phyloP scores from a whole-genome alignment of 2,329 filamentous ascomycete genomes.

The Bipolaris cookei region DNA sequence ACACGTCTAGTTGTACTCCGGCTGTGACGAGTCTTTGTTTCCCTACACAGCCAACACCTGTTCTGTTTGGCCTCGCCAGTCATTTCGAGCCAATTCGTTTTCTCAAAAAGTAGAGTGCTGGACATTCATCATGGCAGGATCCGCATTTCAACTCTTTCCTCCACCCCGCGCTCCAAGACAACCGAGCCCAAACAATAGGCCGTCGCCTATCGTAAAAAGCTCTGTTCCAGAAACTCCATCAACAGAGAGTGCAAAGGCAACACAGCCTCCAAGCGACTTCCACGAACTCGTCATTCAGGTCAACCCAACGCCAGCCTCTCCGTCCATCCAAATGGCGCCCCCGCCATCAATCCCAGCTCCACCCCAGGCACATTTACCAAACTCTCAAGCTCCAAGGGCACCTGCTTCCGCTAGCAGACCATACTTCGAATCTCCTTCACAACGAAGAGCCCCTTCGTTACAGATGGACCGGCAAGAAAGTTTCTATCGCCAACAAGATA shows the following conservation, averaged over 20 bases:
- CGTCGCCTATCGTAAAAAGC: constrained; percentile 33
- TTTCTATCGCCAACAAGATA: constrained; percentile 28
- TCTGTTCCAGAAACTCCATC: constrained; percentile 39
- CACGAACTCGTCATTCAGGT: constrained; percentile 51
- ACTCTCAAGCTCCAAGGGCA: constrained; percentile 23
- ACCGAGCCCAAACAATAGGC: constrained; percentile 40
- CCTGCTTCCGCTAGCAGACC: constrained; percentile 31
- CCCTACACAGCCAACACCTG: constrained; percentile 17
- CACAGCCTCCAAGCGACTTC: constrained; percentile 43
- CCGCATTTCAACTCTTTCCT: constrained; percentile 49
- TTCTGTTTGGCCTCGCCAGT: constrained; percentile 18
- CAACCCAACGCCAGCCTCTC: constrained; percentile 47
- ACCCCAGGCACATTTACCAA: constrained; percentile 39
- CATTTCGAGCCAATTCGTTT: constrained; percentile 26
- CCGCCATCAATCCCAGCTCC: constrained; percentile 32
- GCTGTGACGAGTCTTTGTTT: constrained; percentile 23
- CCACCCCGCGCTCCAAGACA: constrained; percentile 45
- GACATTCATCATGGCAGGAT: constrained; percentile 41
- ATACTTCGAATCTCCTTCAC: constrained; percentile 31
- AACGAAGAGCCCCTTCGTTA: constrained; percentile 32
- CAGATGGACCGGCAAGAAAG: constrained; percentile 23
- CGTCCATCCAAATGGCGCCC: constrained; percentile 34
- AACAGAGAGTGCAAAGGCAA: constrained; percentile 40
- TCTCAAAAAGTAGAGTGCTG: constrained; percentile 22
- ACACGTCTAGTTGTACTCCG: constrained; percentile 26